These are phyloP conservation scores for Krasilnikovozyma curviuscula DNA, from an alignment of 768 basidiomycete species.

Conservation along the genomic window DNA sequence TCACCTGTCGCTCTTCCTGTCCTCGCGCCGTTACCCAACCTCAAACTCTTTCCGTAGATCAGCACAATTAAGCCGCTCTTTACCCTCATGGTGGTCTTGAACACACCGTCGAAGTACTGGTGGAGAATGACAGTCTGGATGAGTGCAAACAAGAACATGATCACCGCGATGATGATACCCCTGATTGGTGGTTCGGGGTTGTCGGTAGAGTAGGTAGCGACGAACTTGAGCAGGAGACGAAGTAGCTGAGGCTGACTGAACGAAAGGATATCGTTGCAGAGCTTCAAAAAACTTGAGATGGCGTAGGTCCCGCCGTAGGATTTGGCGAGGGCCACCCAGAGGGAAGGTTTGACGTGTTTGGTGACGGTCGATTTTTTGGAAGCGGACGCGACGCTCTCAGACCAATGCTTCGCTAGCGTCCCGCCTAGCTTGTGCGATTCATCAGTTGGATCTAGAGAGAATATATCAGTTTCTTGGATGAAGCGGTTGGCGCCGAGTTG, in stretches of 20 bases:
- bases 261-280: slow-evolving; percentile 56
- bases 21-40: slow-evolving; percentile 69
- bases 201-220: slow-evolving; percentile 47
- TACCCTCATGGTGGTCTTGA: slow-evolving; percentile 51
- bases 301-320: slow-evolving; percentile 63
- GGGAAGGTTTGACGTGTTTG: slow-evolving; percentile 32
- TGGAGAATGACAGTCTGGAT: slow-evolving; percentile 60
- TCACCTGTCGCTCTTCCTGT: slow-evolving; percentile 60
- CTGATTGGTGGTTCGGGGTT: slow-evolving; percentile 33
- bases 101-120: slow-evolving; percentile 69
- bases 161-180: slow-evolving; percentile 53
- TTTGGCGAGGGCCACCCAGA: slow-evolving; percentile 54
- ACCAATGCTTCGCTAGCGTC: slow-evolving; percentile 41
- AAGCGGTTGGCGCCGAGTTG: slow-evolving; percentile 30
- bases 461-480: slow-evolving; percentile 73
- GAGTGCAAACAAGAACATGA: slow-evolving; percentile 69
- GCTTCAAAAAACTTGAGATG: slow-evolving; percentile 34
- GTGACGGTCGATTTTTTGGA: slow-evolving; percentile 18
- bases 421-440: slow-evolving; percentile 49
- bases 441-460: slow-evolving; percentile 42
- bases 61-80: slow-evolving; percentile 67
- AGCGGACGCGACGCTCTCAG: slow-evolving; percentile 23
- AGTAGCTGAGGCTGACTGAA: slow-evolving; percentile 80
- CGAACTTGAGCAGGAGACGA: slow-evolving; percentile 56
- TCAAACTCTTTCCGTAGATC: slow-evolving; percentile 70